Evolutionary conservation across 805 yeast genomes (phyloP).

Genomic region (Nakazawaea wickerhamii): DNA sequence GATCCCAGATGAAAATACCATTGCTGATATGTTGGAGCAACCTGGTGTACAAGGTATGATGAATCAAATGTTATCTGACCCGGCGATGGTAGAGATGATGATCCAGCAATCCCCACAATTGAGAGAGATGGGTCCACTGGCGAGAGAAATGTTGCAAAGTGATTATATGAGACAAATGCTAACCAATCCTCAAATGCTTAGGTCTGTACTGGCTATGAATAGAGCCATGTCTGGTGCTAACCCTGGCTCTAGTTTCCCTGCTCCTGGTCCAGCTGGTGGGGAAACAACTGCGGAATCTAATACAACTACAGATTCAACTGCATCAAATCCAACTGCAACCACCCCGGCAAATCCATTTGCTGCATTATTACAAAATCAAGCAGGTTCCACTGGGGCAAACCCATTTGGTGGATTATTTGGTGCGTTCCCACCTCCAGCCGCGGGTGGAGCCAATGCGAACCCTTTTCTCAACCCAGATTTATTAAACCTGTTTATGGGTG

Average conservation of each 20-base stretch:
- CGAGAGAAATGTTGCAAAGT: conserved; percentile 77
- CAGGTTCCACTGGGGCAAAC: conserved; percentile 18
- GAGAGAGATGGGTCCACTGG: conserved; percentile 84
- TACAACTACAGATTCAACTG: conserved; percentile 15
- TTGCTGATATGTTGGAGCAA: conserved; percentile 68
- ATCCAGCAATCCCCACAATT: conserved; percentile 81
- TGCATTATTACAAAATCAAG: conserved; percentile 30
- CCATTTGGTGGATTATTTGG: conserved; percentile 19
- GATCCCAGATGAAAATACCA: conserved; percentile 70
- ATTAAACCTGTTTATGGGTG: conserved; percentile 41
- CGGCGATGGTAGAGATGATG: conserved; percentile 80
- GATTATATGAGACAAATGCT: conserved; percentile 77
- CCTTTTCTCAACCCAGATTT: conserved; percentile 46
- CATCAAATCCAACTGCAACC: conserved; percentile 3
- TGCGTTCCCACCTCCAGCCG: conserved; percentile 18
- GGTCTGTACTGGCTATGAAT: conserved; percentile 76
- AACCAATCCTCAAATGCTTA: conserved; percentile 79
- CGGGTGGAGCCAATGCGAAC: conserved; percentile 22
- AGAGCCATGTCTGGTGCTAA: conserved; percentile 35
- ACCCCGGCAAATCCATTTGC: conserved; percentile 50
- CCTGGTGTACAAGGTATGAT: conserved; percentile 80
- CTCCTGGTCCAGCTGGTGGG: conserved; percentile 41
- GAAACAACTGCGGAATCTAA: conserved; percentile 11
- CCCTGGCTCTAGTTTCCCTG: conserved; percentile 35
- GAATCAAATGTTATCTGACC: conserved; percentile 78